Base-by-base conservation (phyloP, 2,329 filamentous ascomycete genomes). In the Calonectria montana region DNA sequence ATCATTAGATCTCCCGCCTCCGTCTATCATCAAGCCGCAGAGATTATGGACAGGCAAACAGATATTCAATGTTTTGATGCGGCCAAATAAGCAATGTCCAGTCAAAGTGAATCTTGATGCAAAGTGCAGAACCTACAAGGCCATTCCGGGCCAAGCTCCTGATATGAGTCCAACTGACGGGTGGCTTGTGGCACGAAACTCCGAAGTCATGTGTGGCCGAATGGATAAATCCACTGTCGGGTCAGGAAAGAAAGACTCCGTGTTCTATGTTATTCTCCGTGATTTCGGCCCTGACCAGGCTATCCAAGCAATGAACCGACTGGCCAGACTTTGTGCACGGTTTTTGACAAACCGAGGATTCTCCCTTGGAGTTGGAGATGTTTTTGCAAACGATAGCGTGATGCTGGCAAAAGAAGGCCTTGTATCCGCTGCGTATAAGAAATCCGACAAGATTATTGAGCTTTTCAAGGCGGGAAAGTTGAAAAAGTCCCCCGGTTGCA, bases 141-240 rank as follows among this genome's bases (percentile, higher is more conserved):
- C 89, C 4, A 1, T 89, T 88, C 1, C 86, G 85, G 72, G 85
- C 9, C 31, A 39, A 12, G 4, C 84, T 55, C 91, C 92, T 1
- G 92, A 94, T 74, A 92, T 97, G 85, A 94, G 96, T 79, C 91
- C 94, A 18, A 94, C 97, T 76, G 97, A 99, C 82, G 92, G 93
- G 9, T 98, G 94, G 90, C 87, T 99, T 12, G 94, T 98, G 16
- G 93, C 99, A 73, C 94, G 96, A 70, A 98, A 99, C 81, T 98
- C 96, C 0, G 96, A 98, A 82, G 92, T 98, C 73, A 97, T 99
- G 94, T 98, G 96, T 80, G 97, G 97, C 72, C 91, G 93, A 71
- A 98, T 98, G 95, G 97, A 99, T 86, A 99, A 99, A 84, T 94
- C 94, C 1, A 98, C 96, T 0, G 94, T 99, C 18, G 97, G 97